These are phyloP conservation scores for Gynochthodes officinalis DNA, from an alignment of 257 asterid genomes.

Conservation along the genomic window DNA sequence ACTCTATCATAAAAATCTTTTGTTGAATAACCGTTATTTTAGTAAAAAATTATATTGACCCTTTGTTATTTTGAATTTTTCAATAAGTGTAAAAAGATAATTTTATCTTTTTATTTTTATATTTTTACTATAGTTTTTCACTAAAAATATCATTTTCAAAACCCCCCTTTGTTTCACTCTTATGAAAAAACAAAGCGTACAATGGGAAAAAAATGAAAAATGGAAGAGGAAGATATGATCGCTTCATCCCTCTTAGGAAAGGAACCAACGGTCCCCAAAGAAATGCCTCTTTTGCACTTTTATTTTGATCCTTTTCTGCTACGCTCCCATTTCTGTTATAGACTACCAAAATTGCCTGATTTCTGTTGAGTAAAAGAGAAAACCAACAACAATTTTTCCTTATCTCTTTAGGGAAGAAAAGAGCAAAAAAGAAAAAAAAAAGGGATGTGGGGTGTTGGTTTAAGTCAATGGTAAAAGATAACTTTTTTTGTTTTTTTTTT, in stretches of 20 bases:
- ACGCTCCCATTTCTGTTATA: constrained; percentile 14
- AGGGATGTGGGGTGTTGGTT: too few relatives aligned
- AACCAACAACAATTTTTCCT: not conserved
- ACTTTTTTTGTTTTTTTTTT: too few relatives aligned
- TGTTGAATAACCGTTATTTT: too few relatives aligned
- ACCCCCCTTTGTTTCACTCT: not conserved
- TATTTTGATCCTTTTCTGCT: not conserved
- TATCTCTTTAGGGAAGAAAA: too few relatives aligned
- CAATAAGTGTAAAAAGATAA: too few relatives aligned
- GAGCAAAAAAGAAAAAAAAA: not conserved
- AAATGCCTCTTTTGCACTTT: not conserved
- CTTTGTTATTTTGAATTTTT: too few relatives aligned
- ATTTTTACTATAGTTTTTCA: too few relatives aligned
- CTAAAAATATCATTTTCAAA: too few relatives aligned
- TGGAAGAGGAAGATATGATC: not conserved
- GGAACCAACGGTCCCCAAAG: not conserved
- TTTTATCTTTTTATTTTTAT: too few relatives aligned
- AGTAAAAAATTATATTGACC: too few relatives aligned
- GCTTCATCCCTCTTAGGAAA: not conserved
- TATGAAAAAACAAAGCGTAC: constrained; percentile 19
- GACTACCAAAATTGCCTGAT: constrained; percentile 12
- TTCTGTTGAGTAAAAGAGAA: not conserved
- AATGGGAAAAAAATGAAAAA: not conserved
- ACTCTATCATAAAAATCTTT: too few relatives aligned
- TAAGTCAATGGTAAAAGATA: too few relatives aligned